Evolutionary conservation across 2,329 filamentous ascomycete species (phyloP), one percentile per base, ranked within the genome.

Genomic region (Nannizziopsis arthrosporioides): DNA sequence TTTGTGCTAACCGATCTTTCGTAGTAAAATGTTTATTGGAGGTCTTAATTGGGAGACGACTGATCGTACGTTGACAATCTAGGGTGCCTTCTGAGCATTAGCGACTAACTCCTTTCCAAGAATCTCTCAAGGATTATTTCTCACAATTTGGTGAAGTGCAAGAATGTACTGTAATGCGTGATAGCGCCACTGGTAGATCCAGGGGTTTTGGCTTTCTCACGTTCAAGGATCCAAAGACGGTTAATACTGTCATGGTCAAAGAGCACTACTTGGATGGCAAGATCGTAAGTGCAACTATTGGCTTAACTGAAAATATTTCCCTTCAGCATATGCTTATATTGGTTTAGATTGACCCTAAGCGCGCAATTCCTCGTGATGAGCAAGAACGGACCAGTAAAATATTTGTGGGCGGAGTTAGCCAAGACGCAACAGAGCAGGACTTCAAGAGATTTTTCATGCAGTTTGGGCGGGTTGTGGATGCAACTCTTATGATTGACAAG

Each of bases 221-320:
- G 0, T 98, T 98, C 74, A 93, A 86, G 64, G 92, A 98, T 62
- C 84, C 92, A 42, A 94, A 94, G 71, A 94, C 87, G 3, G 92
- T 98, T 56, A 98, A 98, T 64, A 94, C 88, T 56, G 92, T 98
- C 55, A 98, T 98, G 92, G 92, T 98, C 54, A 98, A 98, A 70
- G 92, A 98, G 65, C 92, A 98, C 66, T 94, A 90, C 59, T 77
- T 98, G 17, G 92, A 98, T 63, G 92, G 92, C 53, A 98, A 98
- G 69, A 95, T 98, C 66, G 92, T 96, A 77, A 73, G 44, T 49
- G 56, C 12, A n/a, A 11, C 9, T 18, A 47, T 17, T 43, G 2
- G 22, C 3, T 27, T 7, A 27, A 27, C 22, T 7, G 7, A 27
- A 27, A 27, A 36, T 35, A n/a, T 6, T 40, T 11, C 19, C 3